These are phyloP conservation scores for Paramecium biaurelia DNA, from an alignment of 73 alveolate species.

Conservation along the genomic window DNA sequence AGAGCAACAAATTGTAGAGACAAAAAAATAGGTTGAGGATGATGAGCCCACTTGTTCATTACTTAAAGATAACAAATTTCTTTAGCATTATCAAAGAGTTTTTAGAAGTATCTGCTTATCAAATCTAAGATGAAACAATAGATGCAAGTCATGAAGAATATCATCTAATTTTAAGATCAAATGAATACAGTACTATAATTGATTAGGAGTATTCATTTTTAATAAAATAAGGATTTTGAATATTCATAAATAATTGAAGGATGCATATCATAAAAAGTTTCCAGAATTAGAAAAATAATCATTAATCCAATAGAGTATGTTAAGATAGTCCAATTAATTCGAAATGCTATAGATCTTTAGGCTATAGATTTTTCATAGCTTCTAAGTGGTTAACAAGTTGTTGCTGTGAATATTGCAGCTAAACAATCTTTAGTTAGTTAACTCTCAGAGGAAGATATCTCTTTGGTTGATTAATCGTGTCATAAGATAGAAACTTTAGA, in stretches of 20 bases:
- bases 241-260: slow-evolving; percentile 72
- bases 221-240: slow-evolving; percentile 9
- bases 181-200: slow-evolving; percentile 46
- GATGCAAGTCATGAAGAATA: slow-evolving; percentile 50
- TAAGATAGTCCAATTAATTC: slow-evolving; percentile 80
- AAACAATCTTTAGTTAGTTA: slow-evolving; percentile 69
- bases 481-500: slow-evolving; percentile 72
- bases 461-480: slow-evolving; percentile 68
- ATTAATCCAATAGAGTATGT: slow-evolving; percentile 88
- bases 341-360: slow-evolving; percentile 71
- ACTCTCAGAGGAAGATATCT: slow-evolving; percentile 62
- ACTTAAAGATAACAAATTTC: not conserved
- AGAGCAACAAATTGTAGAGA: not conserved
- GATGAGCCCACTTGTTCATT: not conserved
- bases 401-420: slow-evolving; percentile 86
- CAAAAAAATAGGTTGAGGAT: not conserved
- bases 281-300: slow-evolving; percentile 86
- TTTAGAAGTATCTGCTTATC: not conserved
- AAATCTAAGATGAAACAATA: not conserved
- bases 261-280: slow-evolving; percentile 79
- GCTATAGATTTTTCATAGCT: slow-evolving; percentile 73
- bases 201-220: slow-evolving; percentile 40
- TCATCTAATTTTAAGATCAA: slow-evolving; percentile 44
- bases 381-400: slow-evolving; percentile 78
- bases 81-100: not conserved